These are phyloP conservation scores for Solanum piurae DNA, from an alignment of 257 asterid genomes.

Conservation along the genomic window DNA sequence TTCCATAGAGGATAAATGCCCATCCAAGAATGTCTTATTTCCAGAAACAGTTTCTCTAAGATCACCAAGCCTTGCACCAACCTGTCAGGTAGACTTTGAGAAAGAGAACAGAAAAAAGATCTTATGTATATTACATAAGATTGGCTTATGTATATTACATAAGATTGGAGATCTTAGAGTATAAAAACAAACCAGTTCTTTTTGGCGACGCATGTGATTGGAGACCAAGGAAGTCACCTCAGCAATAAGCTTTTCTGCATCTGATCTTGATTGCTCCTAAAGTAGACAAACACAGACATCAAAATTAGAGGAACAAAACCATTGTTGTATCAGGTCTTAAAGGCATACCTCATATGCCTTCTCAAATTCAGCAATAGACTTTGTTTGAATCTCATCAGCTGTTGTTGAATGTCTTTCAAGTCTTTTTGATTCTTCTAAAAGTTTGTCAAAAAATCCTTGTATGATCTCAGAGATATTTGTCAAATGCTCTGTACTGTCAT, in stretches of 20 bases:
- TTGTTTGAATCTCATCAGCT: conserved; percentile 32
- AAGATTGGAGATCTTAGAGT: neutral
- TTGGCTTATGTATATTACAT: neutral
- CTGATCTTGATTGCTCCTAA: conserved; percentile 64
- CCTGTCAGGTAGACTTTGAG: conserved; percentile 27
- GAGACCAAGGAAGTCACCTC: conserved; percentile 62
- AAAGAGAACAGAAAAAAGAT: neutral
- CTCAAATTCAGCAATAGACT: conserved; percentile 52
- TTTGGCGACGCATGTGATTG: conserved; percentile 62
- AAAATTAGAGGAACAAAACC: conserved; percentile 6
- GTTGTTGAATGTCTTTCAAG: conserved; percentile 48
- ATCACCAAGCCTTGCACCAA: conserved; percentile 56
- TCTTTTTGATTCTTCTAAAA: conserved; percentile 45
- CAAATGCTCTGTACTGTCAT: conserved; percentile 41
- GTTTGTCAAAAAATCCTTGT: conserved; percentile 36
- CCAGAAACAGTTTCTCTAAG: conserved; percentile 44
- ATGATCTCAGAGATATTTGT: conserved; percentile 43
- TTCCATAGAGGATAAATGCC: conserved; percentile 52
- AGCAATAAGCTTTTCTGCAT: conserved; percentile 69
- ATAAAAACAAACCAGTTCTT: conserved; percentile 49
- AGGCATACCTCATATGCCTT: conserved; percentile 62
- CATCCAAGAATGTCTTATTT: conserved; percentile 54
- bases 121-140: neutral
- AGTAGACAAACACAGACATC: neutral
- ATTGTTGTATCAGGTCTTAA: neutral